These are phyloP conservation scores for Hypsizygus marmoreus DNA, from an alignment of 768 basidiomycete species.

Conservation along the genomic window DNA sequence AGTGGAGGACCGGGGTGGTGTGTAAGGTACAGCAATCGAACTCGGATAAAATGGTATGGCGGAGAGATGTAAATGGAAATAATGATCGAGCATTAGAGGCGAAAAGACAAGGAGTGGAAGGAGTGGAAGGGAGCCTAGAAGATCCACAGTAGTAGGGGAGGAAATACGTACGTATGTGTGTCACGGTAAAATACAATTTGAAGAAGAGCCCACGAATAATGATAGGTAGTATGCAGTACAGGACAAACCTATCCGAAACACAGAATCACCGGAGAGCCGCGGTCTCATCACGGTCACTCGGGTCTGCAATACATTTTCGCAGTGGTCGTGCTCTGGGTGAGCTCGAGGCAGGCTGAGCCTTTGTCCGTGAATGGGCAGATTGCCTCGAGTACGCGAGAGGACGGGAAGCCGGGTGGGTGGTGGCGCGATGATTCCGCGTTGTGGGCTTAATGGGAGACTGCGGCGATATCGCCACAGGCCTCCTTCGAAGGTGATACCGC, in stretches of 20 bases:
- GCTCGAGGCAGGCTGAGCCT: constrained; percentile 11
- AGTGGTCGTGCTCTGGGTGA: constrained; percentile 19
- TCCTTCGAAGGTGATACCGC: constrained; percentile 37
- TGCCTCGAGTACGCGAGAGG: constrained; percentile 18
- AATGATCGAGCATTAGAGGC: constrained; percentile 7
- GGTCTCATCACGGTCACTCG: constrained; percentile 7
- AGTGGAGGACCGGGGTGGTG: constrained; percentile 1
- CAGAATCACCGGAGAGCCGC: constrained; percentile 7
- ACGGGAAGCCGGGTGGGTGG: constrained; percentile 9
- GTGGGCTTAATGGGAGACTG: constrained; percentile 20
- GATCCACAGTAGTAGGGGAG: constrained; percentile 4
- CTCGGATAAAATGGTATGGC: background rate
- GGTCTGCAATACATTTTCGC: constrained; percentile 15
- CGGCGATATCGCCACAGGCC: constrained; percentile 23
- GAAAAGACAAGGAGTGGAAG: background rate
- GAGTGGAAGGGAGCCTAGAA: background rate
- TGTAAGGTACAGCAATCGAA: constrained; percentile 4
- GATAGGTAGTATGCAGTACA: no score
- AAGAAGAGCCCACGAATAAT: no score
- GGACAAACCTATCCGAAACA: background rate
- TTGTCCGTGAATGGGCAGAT: constrained; percentile 23
- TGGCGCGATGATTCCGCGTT: constrained; percentile 14
- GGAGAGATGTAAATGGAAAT: constrained; percentile 3
- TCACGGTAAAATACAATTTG: constrained; percentile 14
- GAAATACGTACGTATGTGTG: constrained; percentile 4